These are phyloP conservation scores for Kuraishia molischiana DNA, from an alignment of 805 yeast species.

Conservation along the genomic window DNA sequence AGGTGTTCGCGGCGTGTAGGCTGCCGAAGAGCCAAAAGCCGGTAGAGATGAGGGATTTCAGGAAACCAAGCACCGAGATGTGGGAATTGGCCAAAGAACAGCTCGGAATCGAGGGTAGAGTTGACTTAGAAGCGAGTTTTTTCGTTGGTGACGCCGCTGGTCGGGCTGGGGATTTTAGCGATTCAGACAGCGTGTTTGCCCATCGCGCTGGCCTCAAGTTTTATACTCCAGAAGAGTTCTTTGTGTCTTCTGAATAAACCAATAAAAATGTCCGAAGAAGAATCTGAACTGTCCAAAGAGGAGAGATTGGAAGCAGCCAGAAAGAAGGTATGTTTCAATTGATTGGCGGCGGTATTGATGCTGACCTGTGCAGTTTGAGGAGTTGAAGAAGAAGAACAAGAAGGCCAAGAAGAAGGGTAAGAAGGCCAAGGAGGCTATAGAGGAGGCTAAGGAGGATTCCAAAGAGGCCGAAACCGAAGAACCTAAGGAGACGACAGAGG, in stretches of 20 bases:
- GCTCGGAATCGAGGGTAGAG: slow-evolving; percentile 14
- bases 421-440: slow-evolving; percentile 9
- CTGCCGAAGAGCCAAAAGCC: slow-evolving; percentile 7
- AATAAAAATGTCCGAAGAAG: slow-evolving; percentile 3
- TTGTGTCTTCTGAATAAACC: slow-evolving; percentile 2
- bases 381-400: slow-evolving; percentile 9
- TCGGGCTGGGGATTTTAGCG: slow-evolving; percentile 65
- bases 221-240: slow-evolving; percentile 51
- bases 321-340: slow-evolving; percentile 7
- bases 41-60: slow-evolving; percentile 16
- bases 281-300: slow-evolving; percentile 6
- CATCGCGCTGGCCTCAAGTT: slow-evolving; percentile 41
- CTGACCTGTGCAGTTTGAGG: slow-evolving; percentile 6
- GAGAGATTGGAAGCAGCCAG: slow-evolving; percentile 9
- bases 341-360: slow-evolving; percentile 1
- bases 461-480: no score
- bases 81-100: slow-evolving; percentile 43
- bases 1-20: slow-evolving; percentile 13
- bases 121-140: slow-evolving; percentile 37
- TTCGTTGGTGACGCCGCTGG: slow-evolving; percentile 99
- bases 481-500: slow-evolving; percentile 5
- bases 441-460: slow-evolving; percentile 11
- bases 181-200: slow-evolving; percentile 70
- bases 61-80: slow-evolving; percentile 82
- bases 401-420: slow-evolving; percentile 13